These are phyloP conservation scores for Claviceps sp. DNA, from an alignment of 2,329 filamentous ascomycete genomes.

Conservation along the genomic window DNA sequence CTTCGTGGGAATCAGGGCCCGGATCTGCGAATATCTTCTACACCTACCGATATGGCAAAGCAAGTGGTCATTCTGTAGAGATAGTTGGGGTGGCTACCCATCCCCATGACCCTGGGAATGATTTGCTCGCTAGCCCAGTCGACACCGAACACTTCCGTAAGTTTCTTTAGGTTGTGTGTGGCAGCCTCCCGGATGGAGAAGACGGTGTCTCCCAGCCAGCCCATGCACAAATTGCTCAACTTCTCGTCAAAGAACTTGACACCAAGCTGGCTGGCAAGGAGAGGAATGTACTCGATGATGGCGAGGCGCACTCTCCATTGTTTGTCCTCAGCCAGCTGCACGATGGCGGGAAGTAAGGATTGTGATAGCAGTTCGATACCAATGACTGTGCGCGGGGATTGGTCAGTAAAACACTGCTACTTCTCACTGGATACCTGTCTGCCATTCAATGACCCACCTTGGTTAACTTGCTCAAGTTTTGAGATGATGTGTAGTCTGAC, in stretches of 20 bases:
- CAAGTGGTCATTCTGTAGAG: constrained; percentile 99
- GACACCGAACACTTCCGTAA: constrained; percentile 96
- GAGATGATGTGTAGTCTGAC: constrained; percentile 98
- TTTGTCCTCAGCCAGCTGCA: constrained; percentile 96
- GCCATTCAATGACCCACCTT: constrained; percentile 43
- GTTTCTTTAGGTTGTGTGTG: constrained; percentile 93
- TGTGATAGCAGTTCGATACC: constrained; percentile 95
- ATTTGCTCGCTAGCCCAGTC: constrained; percentile 96
- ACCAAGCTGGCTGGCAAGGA: constrained; percentile 87
- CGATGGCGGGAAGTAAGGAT: constrained; percentile 90
- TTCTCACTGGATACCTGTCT: background rate
- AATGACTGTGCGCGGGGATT: constrained; percentile 50
- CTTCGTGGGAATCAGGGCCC: background rate
- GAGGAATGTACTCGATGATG: constrained; percentile 97
- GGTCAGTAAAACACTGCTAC: background rate
- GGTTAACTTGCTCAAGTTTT: constrained; percentile 97
- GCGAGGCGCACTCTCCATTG: constrained; percentile 96
- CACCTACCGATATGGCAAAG: constrained; percentile 86
- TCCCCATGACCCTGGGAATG: constrained; percentile 95
- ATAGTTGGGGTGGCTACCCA: constrained; percentile 97
- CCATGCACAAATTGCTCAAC: constrained; percentile 90
- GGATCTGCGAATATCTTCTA: background rate
- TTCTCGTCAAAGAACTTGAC: constrained; percentile 99
- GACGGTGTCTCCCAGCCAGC: constrained; percentile 94
- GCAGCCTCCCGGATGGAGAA: constrained; percentile 97